phyloP scores from a whole-genome alignment of 371 early-diverging fungal genomes.

The Zychaea mexicana region DNA sequence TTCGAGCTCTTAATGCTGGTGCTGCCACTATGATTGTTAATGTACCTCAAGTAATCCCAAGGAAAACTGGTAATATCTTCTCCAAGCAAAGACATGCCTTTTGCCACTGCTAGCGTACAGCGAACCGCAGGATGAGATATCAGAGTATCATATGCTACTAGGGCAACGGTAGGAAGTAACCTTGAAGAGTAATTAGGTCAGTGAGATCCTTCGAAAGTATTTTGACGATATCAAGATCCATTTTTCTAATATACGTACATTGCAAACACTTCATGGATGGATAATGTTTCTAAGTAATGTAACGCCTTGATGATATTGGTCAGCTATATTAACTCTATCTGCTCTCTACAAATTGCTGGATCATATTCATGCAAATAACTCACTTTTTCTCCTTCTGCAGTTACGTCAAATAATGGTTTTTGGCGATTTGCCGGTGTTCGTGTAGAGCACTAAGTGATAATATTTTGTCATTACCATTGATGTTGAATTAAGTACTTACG shows the following conservation, averaged over 20 bases:
- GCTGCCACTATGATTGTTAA: constrained; percentile 31
- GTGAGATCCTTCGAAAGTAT: too few relatives aligned
- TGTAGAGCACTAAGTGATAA: constrained; percentile 11
- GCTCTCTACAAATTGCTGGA: background rate
- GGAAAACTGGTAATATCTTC: constrained; percentile 43
- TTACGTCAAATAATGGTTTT: constrained; percentile 78
- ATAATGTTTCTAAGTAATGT: constrained; percentile 71
- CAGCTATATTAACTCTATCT: background rate
- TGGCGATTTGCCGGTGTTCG: constrained; percentile 75
- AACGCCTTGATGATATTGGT: constrained; percentile 48
- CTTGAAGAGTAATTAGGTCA: constrained; percentile 15
- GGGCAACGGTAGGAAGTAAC: constrained; percentile 72
- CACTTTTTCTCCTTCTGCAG: constrained; percentile 72
- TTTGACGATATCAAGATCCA: background rate
- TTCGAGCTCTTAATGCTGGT: background rate
- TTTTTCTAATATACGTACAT: constrained; percentile 40
- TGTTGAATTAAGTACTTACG: too few relatives aligned
- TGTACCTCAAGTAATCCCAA: constrained; percentile 59
- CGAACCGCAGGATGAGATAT: constrained; percentile 63
- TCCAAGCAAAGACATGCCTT: constrained; percentile 48
- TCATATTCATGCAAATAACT: background rate
- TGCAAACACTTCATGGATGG: constrained; percentile 66
- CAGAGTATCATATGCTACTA: constrained; percentile 78
- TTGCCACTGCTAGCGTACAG: constrained; percentile 46
- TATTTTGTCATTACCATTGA: background rate